A percentile compares a stretch with the other conserved stretches of the same genome.
Conservation (phyloP, 192 early-diverging fungal genomes). For the Backusella luteola region DNA sequence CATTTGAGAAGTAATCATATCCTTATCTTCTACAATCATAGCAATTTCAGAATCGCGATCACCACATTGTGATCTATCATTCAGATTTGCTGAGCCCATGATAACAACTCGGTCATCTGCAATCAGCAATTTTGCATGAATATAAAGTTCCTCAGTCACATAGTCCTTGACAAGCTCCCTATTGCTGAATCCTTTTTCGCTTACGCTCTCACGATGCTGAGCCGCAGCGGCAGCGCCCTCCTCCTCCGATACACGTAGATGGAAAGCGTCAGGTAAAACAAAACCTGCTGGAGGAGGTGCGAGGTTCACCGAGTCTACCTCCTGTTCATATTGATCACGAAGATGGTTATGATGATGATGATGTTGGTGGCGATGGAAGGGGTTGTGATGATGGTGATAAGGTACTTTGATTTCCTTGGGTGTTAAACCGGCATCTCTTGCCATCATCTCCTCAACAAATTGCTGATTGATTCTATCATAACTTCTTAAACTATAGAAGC, state of each 20-base stretch:
- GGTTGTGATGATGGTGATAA: background rate
- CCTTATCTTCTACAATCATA: conserved; percentile 73
- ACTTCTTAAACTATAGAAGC: conserved; percentile 75
- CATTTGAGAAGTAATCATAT: conserved; percentile 68
- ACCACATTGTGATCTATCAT: conserved; percentile 86
- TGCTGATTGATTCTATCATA: conserved; percentile 64
- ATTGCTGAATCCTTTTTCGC: conserved; percentile 3
- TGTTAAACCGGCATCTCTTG: conserved; percentile 24
- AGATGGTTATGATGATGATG: background rate
- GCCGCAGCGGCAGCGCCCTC: background rate
- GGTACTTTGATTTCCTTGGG: conserved; percentile 18
- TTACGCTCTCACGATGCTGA: background rate
- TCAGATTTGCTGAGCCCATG: conserved; percentile 87
- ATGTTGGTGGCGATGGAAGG: background rate
- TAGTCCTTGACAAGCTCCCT: conserved; percentile 32
- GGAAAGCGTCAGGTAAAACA: background rate
- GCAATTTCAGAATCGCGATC: conserved; percentile 88
- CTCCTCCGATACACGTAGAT: background rate
- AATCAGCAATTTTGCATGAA: conserved; percentile 88
- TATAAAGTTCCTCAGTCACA: conserved; percentile 83
- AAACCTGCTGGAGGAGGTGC: background rate
- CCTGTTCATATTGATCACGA: background rate
- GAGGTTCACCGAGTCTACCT: background rate
- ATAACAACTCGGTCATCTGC: conserved; percentile 84
- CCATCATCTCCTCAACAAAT: conserved; percentile 20